These are phyloP conservation scores for Candida arabinofermentans DNA, from an alignment of 805 yeast species.

Conservation along the genomic window DNA sequence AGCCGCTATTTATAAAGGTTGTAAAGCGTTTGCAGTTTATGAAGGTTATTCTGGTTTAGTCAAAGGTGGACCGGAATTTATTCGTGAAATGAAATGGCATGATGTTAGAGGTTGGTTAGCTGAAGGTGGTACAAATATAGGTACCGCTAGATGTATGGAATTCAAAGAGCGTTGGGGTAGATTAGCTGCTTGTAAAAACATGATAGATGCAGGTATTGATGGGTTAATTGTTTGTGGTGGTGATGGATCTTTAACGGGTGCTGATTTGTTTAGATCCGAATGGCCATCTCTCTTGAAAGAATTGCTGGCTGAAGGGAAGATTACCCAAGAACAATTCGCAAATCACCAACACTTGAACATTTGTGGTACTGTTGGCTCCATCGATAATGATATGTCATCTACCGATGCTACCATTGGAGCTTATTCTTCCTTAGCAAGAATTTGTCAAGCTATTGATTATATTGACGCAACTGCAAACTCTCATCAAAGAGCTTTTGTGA, in stretches of 20 bases:
- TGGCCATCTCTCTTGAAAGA: conserved; percentile 72
- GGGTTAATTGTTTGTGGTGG: conserved; percentile 81
- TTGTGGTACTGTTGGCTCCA: conserved; percentile 78
- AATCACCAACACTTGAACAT: conserved; percentile 57
- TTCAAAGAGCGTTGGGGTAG: conserved; percentile 67
- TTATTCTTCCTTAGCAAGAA: conserved; percentile 71
- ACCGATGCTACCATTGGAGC: conserved; percentile 84
- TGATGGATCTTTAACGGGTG: conserved; percentile 81
- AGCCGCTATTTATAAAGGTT: conserved; percentile 59
- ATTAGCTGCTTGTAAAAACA: conserved; percentile 56
- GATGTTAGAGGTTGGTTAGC: conserved; percentile 70
- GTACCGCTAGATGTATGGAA: conserved; percentile 71
- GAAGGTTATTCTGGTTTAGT: conserved; percentile 78
- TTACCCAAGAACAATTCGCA: conserved; percentile 43
- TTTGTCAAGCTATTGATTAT: conserved; percentile 71
- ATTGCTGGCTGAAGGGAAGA: conserved; percentile 40
- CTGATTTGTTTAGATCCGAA: conserved; percentile 69
- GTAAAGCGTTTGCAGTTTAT: conserved; percentile 63
- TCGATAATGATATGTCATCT: conserved; percentile 81
- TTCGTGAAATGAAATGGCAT: conserved; percentile 65
- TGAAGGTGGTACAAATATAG: conserved; percentile 74
- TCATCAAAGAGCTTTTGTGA: conserved; percentile 78
- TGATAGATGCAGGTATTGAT: conserved; percentile 69
- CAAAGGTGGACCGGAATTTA: conserved; percentile 51
- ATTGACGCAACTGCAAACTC: conserved; percentile 83